A percentile compares a stretch with the other conserved stretches of the same genome.
Evolutionary conservation across 129 eudicot species (phyloP).

Genomic region (Smallanthus sonchifolius): DNA sequence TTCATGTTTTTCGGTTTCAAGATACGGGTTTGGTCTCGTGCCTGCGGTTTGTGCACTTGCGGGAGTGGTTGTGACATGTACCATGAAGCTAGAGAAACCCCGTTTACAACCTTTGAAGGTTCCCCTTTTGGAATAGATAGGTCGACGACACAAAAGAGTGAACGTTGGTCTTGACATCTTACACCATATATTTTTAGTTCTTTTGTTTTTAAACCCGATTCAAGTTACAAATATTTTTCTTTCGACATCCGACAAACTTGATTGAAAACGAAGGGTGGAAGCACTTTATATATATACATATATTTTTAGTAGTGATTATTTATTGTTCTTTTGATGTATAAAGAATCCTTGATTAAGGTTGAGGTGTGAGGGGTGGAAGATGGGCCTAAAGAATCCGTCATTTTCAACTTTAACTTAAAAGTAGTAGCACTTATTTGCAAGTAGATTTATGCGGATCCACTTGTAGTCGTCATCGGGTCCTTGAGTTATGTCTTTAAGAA

Average conservation of each 20-base stretch:
- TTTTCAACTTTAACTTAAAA: too few relatives aligned
- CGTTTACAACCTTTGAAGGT: constrained; percentile 40
- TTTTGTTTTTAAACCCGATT: neutral
- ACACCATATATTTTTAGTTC: neutral
- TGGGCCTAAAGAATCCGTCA: too few relatives aligned
- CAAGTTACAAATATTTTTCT: neutral
- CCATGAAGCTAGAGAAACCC: constrained; percentile 57
- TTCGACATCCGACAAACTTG: constrained; percentile 11
- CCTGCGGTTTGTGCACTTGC: constrained; percentile 69
- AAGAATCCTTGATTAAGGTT: too few relatives aligned
- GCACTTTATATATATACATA: neutral
- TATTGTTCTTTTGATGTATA: too few relatives aligned
- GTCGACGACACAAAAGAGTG: neutral
- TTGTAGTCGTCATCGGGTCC: too few relatives aligned
- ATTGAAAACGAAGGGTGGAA: constrained; percentile 28
- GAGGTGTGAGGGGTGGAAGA: too few relatives aligned
- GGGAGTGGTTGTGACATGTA: constrained; percentile 60
- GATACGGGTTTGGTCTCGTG: constrained; percentile 74
- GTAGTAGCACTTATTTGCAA: too few relatives aligned
- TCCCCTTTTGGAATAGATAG: constrained; percentile 62
- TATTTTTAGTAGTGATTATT: too few relatives aligned
- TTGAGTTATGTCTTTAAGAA: too few relatives aligned
- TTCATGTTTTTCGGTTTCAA: constrained; percentile 46
- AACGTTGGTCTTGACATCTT: neutral
- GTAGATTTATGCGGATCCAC: too few relatives aligned